These are phyloP conservation scores for Aaosphaeria arxii DNA, from an alignment of 2,329 filamentous ascomycete species.

Conservation along the genomic window DNA sequence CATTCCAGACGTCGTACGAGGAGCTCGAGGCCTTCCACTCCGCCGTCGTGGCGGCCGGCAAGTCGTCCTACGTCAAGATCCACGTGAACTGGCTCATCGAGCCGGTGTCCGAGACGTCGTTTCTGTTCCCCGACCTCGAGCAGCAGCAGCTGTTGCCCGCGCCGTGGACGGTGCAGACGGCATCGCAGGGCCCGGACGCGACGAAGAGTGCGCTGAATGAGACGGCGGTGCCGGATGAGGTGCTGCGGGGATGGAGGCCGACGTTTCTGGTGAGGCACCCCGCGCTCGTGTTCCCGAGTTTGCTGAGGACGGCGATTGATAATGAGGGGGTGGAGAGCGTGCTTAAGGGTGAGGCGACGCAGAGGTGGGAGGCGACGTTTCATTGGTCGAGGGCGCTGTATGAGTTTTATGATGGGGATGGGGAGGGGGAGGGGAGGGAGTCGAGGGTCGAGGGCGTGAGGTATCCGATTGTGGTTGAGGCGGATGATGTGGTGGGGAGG, in stretches of 20 bases:
- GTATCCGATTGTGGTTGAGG: conserved; percentile 16
- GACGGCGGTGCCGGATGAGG: conserved; percentile 10
- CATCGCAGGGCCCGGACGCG: neutral
- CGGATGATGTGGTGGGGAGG: conserved; percentile 10
- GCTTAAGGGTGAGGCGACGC: neutral
- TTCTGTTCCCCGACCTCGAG: conserved; percentile 1
- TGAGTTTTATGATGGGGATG: conserved; percentile 4
- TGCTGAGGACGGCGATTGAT: conserved; percentile 12
- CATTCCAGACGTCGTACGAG: conserved; percentile 5
- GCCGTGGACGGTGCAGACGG: neutral
- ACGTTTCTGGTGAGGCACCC: conserved; percentile 22
- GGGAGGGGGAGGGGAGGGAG: neutral
- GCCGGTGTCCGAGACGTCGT: conserved; percentile 6
- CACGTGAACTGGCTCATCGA: conserved; percentile 16
- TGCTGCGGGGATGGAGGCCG: conserved; percentile 4
- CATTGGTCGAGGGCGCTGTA: conserved; percentile 14
- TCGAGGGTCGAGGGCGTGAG: neutral
- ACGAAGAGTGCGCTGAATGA: conserved; percentile 4
- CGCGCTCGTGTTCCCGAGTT: conserved; percentile 13
- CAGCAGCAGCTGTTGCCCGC: neutral
- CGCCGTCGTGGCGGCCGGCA: conserved; percentile 3
- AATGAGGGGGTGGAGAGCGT: conserved; percentile 9
- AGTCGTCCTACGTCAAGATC: conserved; percentile 15
- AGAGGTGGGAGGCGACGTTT: conserved; percentile 15
- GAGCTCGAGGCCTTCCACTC: conserved; percentile 2